These are phyloP conservation scores for Phialocephala subalpina DNA, from an alignment of 2,329 filamentous ascomycete genomes.

Conservation along the genomic window DNA sequence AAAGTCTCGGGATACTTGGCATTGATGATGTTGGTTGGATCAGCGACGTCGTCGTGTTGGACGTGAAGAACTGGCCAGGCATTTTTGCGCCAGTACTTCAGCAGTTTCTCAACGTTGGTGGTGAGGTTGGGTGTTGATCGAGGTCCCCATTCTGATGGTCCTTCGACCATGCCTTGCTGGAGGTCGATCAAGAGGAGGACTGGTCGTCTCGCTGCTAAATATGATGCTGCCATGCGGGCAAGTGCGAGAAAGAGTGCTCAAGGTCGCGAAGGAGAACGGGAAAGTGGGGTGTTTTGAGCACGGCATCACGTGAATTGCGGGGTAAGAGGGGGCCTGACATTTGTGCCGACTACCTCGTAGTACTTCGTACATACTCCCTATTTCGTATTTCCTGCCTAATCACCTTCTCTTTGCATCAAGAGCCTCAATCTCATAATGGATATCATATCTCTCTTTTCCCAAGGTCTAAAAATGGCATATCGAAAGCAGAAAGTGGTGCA, in stretches of 20 bases:
- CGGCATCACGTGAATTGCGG: slow-evolving; percentile 9
- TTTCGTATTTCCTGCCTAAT: not conserved
- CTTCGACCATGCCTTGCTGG: slow-evolving; percentile 33
- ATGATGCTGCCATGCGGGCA: not conserved
- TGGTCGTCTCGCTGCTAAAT: too few relatives aligned
- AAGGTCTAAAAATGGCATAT: not conserved
- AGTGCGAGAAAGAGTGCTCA: not conserved
- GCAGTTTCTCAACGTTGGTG: slow-evolving; percentile 28
- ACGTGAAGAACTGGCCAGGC: slow-evolving; percentile 34
- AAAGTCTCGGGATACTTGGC: slow-evolving; percentile 26
- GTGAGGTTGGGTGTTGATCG: slow-evolving; percentile 36
- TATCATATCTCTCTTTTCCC: not conserved
- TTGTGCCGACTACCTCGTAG: too few relatives aligned
- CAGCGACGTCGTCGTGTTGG: slow-evolving; percentile 31
- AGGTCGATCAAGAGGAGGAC: slow-evolving; percentile 36
- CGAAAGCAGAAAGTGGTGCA: too few relatives aligned
- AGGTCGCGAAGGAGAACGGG: not conserved
- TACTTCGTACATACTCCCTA: too few relatives aligned
- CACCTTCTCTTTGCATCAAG: not conserved
- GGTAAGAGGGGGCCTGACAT: not conserved
- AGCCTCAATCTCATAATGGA: not conserved
- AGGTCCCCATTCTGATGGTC: slow-evolving; percentile 29
- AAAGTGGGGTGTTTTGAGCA: not conserved
- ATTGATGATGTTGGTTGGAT: slow-evolving; percentile 26
- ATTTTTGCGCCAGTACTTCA: slow-evolving; percentile 30